Evolutionary conservation across 805 yeast species (phyloP), one percentile per base, ranked within the genome.

Genomic region (Wickerhamiella nectarea): DNA sequence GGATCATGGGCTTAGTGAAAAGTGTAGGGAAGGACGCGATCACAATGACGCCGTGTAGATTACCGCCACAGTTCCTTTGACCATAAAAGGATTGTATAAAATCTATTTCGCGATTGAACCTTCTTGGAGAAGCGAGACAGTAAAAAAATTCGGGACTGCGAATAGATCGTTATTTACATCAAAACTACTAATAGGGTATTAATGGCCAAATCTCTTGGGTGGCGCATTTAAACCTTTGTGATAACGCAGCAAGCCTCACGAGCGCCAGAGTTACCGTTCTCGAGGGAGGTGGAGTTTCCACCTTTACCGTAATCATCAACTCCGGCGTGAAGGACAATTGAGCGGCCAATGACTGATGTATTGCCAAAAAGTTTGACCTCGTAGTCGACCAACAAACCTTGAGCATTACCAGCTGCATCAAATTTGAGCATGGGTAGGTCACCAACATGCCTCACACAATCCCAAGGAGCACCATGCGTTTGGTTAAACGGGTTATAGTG

Each of bases 191-290:
- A 7, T 28, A 15, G 28, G 9, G 12, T 12, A n/a, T n/a, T n/a
- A n/a, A n/a, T n/a, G n/a, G n/a, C n/a, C n/a, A n/a, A n/a, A n/a
- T n/a, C n/a, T n/a, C n/a, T n/a, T n/a, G n/a, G n/a, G n/a, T n/a
- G n/a, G n/a, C n/a, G n/a, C n/a, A n/a, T n/a, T 28, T 12, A 28
- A 3, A 28, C 15, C 15, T 28, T 28, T 8, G 31, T 28, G 17
- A 40, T 40, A 46, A 87, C 81, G 71, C 95, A 94, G 71, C 95
- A 84, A 49, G 95, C 95, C 52, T 89, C 83, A 78, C 95, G 81
- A 49, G 78, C 85, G 65, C 95, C 94, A 47, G 95, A 94, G 60
- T 85, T 82, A 70, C 95, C 95, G 52, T 94, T 84, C 69, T 79
- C 83, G 66, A 80, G 73, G 46, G 93, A 81, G 63, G 83, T 94